phyloP scores from a whole-genome alignment of 495 filamentous ascomycete genomes.

The Aspergillus heteromorphus region DNA sequence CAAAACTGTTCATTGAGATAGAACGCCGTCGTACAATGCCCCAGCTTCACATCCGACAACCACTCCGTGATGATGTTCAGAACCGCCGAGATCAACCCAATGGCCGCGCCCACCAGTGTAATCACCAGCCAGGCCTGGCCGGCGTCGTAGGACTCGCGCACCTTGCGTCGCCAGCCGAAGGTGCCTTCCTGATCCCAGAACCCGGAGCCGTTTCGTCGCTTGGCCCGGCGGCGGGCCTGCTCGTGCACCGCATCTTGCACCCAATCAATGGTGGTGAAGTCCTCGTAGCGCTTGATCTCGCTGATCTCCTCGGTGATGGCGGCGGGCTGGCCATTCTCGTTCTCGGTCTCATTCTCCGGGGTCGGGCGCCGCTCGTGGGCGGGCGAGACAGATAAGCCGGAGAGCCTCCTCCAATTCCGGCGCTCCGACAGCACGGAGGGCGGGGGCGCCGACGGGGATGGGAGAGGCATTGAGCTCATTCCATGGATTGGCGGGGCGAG shows the following conservation, averaged over 20 bases:
- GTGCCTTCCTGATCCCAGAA: slow-evolving; percentile 69
- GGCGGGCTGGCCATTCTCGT: slow-evolving; percentile 31
- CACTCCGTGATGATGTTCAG: slow-evolving; percentile 96
- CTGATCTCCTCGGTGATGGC: slow-evolving; percentile 91
- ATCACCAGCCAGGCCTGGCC: slow-evolving; percentile 98
- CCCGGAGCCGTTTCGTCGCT: slow-evolving; percentile 65
- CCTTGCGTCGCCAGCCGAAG: slow-evolving; percentile 73
- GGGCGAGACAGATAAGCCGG: slow-evolving; percentile 62
- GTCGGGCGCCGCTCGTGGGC: slow-evolving; percentile 47
- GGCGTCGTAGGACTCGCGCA: slow-evolving; percentile 88
- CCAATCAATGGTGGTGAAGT: slow-evolving; percentile 99
- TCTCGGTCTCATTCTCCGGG: slow-evolving; percentile 25
- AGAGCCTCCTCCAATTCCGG: slow-evolving; percentile 63
- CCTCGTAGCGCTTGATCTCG: slow-evolving; percentile 96
- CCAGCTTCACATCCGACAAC: slow-evolving; percentile 92
- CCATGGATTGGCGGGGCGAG: slow-evolving; percentile 36
- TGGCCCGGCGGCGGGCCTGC: slow-evolving; percentile 71
- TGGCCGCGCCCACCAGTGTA: slow-evolving; percentile 85
- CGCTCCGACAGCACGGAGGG: slow-evolving; percentile 50
- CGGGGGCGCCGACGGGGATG: slow-evolving; percentile 51
- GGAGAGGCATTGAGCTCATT: slow-evolving; percentile 59
- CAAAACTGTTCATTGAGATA: slow-evolving; percentile 98
- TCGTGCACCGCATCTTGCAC: slow-evolving; percentile 95
- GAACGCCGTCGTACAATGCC: slow-evolving; percentile 89
- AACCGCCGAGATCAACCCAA: slow-evolving; percentile 88